Evolutionary conservation across 2,329 filamentous ascomycete species (phyloP).

Genomic region (Gliomastix tumulicola): DNA sequence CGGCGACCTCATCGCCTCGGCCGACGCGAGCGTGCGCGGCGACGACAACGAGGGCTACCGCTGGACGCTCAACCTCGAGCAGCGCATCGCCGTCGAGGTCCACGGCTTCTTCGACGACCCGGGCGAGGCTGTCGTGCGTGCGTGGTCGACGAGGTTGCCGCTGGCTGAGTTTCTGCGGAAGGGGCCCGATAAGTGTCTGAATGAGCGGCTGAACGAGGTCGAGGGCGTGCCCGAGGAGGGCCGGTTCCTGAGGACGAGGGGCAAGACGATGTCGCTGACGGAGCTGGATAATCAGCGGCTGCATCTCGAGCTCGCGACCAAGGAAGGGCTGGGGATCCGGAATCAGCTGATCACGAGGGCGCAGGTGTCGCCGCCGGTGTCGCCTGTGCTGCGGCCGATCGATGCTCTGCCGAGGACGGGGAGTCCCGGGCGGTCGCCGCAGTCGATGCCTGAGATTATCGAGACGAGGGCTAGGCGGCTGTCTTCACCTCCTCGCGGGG

Average conservation of each 20-base stretch:
- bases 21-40: constrained; percentile 18
- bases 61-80: constrained; percentile 39
- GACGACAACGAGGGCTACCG: constrained; percentile 22
- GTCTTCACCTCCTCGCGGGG: too few species aligned
- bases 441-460: too few species aligned
- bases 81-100: constrained; percentile 47
- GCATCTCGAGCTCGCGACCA: constrained; percentile 8
- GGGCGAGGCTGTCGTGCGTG: constrained; percentile 22
- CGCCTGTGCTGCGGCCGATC: constrained; percentile 21
- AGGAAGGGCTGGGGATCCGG: constrained; percentile 24
- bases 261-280: constrained; percentile 15
- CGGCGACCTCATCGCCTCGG: constrained; percentile 19
- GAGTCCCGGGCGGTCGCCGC: too few species aligned
- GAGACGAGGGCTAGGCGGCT: too few species aligned
- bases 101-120: constrained; percentile 54
- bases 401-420: constrained; percentile 15
- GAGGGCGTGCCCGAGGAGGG: constrained; percentile 20
- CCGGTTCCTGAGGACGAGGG: constrained; percentile 17
- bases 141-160: constrained; percentile 44
- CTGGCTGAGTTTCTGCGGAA: constrained; percentile 46
- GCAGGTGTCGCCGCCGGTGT: constrained; percentile 13
- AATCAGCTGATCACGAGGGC: constrained; percentile 9
- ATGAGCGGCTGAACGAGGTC: constrained; percentile 39
- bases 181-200: constrained; percentile 47
- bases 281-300: constrained; percentile 6